Evolutionary conservation across 2,329 filamentous ascomycete genomes (phyloP).

Genomic region (Gaeumannomyces sp.): DNA sequence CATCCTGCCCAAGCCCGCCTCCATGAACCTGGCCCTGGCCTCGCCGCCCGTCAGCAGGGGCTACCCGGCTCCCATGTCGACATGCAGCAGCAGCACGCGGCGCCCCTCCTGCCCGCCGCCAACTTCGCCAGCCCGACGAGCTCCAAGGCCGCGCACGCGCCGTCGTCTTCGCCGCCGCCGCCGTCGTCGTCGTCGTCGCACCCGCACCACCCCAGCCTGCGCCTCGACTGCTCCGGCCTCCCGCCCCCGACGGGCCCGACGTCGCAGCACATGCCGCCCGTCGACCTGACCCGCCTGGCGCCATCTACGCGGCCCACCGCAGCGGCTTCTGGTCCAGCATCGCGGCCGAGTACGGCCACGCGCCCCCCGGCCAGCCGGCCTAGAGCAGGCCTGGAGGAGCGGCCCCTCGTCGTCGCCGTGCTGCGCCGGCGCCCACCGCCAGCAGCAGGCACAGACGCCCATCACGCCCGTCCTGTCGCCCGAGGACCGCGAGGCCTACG

Average conservation of each 20-base stretch:
- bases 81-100: constrained; percentile 34
- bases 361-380: constrained; percentile 53
- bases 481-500: constrained; percentile 38
- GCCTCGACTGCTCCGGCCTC: constrained; percentile 52
- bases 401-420: constrained; percentile 22
- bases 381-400: constrained; percentile 66
- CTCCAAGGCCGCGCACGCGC: constrained; percentile 31
- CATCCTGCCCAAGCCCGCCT: constrained; percentile 60
- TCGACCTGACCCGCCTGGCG: constrained; percentile 62
- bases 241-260: constrained; percentile 24
- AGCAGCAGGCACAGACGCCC: constrained; percentile 33
- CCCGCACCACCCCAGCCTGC: constrained; percentile 35
- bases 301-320: constrained; percentile 65
- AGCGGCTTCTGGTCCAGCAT: constrained; percentile 67
- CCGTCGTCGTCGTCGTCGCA: constrained; percentile 16
- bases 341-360: constrained; percentile 63
- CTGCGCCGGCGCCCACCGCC: constrained; percentile 28
- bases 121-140: constrained; percentile 30
- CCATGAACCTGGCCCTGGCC: constrained; percentile 38
- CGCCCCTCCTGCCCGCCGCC: constrained; percentile 37
- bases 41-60: constrained; percentile 24
- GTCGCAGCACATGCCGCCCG: constrained; percentile 31
- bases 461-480: constrained; percentile 49
- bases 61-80: constrained; percentile 35
- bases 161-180: constrained; percentile 15